phyloP scores from a whole-genome alignment of 2,329 filamentous ascomycete genomes.

The Fusarium gaditjirri region DNA sequence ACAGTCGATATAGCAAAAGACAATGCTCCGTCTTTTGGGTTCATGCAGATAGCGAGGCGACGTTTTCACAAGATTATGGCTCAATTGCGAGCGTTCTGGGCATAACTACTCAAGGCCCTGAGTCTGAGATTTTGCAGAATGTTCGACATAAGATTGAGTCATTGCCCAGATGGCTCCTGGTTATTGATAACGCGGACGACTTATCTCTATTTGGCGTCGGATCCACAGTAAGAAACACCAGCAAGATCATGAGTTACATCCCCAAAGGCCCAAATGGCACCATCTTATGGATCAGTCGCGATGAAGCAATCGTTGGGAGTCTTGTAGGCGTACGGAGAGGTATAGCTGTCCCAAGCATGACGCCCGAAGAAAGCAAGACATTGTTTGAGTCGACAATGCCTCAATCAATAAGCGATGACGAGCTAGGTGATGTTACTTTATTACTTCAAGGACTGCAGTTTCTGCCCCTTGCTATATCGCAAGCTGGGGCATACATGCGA shows the following conservation, averaged over 20 bases:
- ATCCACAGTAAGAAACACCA: not conserved
- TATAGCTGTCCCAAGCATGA: constrained; percentile 43
- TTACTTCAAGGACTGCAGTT: constrained; percentile 42
- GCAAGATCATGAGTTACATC: constrained; percentile 35
- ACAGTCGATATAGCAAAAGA: constrained; percentile 33
- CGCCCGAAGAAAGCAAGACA: constrained; percentile 15
- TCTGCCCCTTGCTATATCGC: constrained; percentile 48
- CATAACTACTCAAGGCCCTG: constrained; percentile 31
- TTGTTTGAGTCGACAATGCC: constrained; percentile 1
- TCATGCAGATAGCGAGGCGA: constrained; percentile 48
- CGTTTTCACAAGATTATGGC: constrained; percentile 47
- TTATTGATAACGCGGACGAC: constrained; percentile 51
- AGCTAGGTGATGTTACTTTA: not conserved
- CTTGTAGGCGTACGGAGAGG: constrained; percentile 39
- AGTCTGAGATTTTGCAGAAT: constrained; percentile 28
- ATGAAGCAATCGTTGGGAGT: constrained; percentile 41
- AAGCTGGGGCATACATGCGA: constrained; percentile 48
- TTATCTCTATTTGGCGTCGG: constrained; percentile 43
- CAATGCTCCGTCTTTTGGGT: constrained; percentile 52
- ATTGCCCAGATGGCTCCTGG: constrained; percentile 42
- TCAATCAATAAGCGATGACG: not conserved
- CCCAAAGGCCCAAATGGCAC: constrained; percentile 42
- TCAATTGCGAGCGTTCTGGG: constrained; percentile 44
- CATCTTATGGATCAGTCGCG: constrained; percentile 49
- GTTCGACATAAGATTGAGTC: constrained; percentile 36